Evolutionary conservation across 169 alveolate genomes (phyloP), one percentile per base, ranked within the genome.

Genomic region (Cryptosporidium bovis): DNA sequence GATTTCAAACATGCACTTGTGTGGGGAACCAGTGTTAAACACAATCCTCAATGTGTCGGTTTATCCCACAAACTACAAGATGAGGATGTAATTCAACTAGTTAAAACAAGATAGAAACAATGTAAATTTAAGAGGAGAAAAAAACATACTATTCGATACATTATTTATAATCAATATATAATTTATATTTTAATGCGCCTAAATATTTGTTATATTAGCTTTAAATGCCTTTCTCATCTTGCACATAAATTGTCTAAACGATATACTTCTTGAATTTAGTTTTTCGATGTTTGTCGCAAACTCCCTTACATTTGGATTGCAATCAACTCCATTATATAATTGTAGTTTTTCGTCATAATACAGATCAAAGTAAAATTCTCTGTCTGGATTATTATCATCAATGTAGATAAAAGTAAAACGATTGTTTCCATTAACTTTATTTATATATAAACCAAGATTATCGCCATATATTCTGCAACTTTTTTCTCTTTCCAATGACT

Each of bases 21-120:
- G 7, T 96, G 98, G 98, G 98, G 98, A 40, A 94, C 84, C 71
- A 91, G 95, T 66, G 94, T 91, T 18, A 96, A 96, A 82, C 93
- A 93, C 89, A 92, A 91, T 84, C 97, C 98, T n/a, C 95, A 94
- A 53, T 93, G 92, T 77, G 94, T 94, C 20, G 97, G 98, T 27
- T 82, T 93, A 29, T 90, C 91, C 36, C 98, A 95, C 83, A 83
- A 66, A 34, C 82, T 95, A 18, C 65, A 89, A 27, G 98, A 95
- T 91, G 97, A 94, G 85, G 98, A 95, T 91, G 97, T 95, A 40
- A 90, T 95, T 8, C 94, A 94, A 82, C 91, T 95, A 24, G 90
- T 94, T 13, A 94, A 94, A 82, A 93, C 94, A 71, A 89, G 91
- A 66, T 64, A 56, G 24, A n/a, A 7, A 29, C 27, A 24, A 24